Conservation (phyloP, 140 eudicot species). For the Stevia rebaudiana region DNA sequence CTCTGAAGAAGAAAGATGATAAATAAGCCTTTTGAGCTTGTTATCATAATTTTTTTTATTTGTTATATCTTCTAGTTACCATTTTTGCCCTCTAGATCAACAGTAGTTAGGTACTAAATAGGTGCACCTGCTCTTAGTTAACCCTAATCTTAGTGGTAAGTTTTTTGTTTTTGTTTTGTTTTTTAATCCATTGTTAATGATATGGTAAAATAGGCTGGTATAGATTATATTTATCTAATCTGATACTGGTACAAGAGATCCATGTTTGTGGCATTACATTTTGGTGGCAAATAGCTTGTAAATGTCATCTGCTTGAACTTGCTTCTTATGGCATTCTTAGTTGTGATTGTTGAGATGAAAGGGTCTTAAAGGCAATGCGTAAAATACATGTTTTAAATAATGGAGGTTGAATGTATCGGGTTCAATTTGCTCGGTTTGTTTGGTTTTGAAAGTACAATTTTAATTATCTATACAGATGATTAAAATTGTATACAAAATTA, state of each 20-base stretch:
- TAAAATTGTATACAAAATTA: no score
- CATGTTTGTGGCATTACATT: constrained; percentile 12
- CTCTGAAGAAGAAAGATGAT: constrained; percentile 48
- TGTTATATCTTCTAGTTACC: constrained; percentile 14
- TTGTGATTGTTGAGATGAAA: background rate
- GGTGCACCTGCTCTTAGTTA: constrained; percentile 12
- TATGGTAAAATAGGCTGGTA: constrained; percentile 21
- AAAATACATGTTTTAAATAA: no score
- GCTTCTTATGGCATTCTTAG: background rate
- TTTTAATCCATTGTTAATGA: background rate
- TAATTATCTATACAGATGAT: no score
- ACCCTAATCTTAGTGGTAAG: constrained; percentile 29
- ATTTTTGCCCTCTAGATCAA: constrained; percentile 26
- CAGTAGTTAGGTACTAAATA: constrained; percentile 1
- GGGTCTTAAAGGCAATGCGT: no score
- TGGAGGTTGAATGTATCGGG: no score
- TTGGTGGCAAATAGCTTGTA: constrained; percentile 21
- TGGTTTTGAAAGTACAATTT: no score
- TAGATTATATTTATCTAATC: constrained; percentile 11
- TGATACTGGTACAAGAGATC: constrained; percentile 1
- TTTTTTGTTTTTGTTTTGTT: background rate
- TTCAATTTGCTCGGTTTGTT: no score
- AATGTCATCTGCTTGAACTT: constrained; percentile 5
- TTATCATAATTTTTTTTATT: constrained; percentile 2
- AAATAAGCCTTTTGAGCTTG: background rate